A percentile compares a stretch with the other conserved stretches of the same genome.
Conservation (phyloP, 2,329 filamentous ascomycete species). For the Ascosphaera pollenicola region DNA sequence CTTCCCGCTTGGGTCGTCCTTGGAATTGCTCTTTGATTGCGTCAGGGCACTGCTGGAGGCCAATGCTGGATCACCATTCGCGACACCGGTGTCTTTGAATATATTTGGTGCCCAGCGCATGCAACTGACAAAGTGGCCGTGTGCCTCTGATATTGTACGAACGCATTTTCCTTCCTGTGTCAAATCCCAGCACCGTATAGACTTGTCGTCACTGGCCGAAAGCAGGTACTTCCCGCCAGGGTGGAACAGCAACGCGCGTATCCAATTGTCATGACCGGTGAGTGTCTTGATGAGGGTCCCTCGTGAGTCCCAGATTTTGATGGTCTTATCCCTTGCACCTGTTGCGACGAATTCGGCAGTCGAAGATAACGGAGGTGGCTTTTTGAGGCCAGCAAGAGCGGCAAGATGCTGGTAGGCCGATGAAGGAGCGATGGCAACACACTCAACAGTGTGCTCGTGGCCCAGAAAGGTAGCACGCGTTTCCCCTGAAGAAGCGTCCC, state of each 20-base stretch:
- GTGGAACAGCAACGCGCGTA: conserved; percentile 68
- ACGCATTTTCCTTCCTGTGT: conserved; percentile 78
- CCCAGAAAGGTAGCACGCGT: conserved; percentile 60
- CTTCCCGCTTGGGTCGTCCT: conserved; percentile 26
- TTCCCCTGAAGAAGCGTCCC: conserved; percentile 61
- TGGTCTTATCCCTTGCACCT: conserved; percentile 72
- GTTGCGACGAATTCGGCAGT: conserved; percentile 78
- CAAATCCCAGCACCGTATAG: conserved; percentile 82
- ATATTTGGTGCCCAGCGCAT: conserved; percentile 70
- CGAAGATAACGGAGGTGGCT: conserved; percentile 49
- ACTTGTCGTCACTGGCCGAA: conserved; percentile 75
- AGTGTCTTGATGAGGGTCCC: conserved; percentile 71
- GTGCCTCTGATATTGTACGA: conserved; percentile 54
- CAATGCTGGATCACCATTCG: conserved; percentile 1
- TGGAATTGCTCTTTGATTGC: conserved; percentile 23
- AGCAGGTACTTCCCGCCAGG: conserved; percentile 80
- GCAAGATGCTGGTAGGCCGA: conserved; percentile 58
- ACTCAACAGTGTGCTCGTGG: conserved; percentile 71
- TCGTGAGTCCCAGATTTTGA: conserved; percentile 69
- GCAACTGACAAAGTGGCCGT: conserved; percentile 69
- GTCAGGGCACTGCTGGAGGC: conserved; percentile 5
- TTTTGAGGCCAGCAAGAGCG: conserved; percentile 59
- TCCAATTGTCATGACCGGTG: conserved; percentile 83
- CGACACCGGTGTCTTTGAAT: conserved; percentile 31
- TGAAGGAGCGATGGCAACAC: conserved; percentile 66